Base-by-base conservation (phyloP, 1,284 basidiomycete genomes). In the Athelia psychrophila region DNA sequence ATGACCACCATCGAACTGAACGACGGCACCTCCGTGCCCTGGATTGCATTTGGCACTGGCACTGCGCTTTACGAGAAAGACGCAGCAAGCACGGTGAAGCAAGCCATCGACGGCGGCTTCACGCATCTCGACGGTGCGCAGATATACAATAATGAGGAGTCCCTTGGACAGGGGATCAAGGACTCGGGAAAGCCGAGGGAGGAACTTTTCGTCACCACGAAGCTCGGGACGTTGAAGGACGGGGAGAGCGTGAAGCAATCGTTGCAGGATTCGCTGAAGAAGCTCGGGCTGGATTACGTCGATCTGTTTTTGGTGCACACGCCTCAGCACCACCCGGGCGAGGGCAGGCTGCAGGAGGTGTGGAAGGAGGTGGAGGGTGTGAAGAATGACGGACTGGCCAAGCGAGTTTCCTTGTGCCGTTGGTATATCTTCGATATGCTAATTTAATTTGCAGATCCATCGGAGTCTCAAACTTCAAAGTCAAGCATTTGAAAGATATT, bases 371-470 rank as follows among this genome's bases (percentile, higher is more conserved):
- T 94, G 76, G 90, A 93, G 64, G 79, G 76, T 44, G 68, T 87
- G 47, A 78, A 88, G 67, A 69, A 70, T 45, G 81, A 82, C 45
- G 89, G 89, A 1, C 69, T 92, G 44, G 74, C 88, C 35, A 88
- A 79, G 66, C 85, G 82, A 38, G 89, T 95, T 53, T n/a, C 93
- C 93, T n/a, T n/a, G n/a, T n/a, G n/a, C n/a, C n/a, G n/a, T n/a
- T n/a, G n/a, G n/a, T n/a, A n/a, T n/a, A n/a, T n/a, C n/a, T n/a
- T n/a, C n/a, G n/a, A n/a, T n/a, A n/a, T n/a, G n/a, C n/a, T n/a
- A n/a, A n/a, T n/a, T n/a, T n/a, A n/a, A n/a, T n/a, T n/a, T n/a
- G n/a, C n/a, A n/a, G n/a, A n/a, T n/a, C n/a, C n/a, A n/a, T n/a
- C n/a, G n/a, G n/a, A n/a, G n/a, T n/a, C n/a, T n/a, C n/a, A n/a